Evolutionary conservation across 441 rosid species (phyloP), one percentile per base, ranked within the genome.

Genomic region (Croton setiger): DNA sequence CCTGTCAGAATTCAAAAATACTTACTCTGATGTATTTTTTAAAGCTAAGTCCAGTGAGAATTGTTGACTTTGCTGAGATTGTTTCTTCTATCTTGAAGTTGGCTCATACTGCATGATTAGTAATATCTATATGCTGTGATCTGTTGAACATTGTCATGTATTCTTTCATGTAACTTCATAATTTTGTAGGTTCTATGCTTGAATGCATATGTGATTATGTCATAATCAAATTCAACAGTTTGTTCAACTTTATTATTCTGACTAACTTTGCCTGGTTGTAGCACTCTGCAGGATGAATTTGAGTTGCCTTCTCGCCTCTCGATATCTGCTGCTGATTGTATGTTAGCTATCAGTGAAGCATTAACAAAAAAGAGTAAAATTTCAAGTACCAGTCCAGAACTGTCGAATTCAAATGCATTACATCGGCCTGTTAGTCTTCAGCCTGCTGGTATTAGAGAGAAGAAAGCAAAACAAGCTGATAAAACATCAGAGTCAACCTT

Each of bases 251-350:
- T 31, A 4, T 15, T 17, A 5, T 4, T 12, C 36, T 36, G 21
- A 14, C 18, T 4, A 63, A 10, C 60, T 74, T 76, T 67, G 55
- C 68, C 66, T 62, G 55, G 57, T 71, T 78, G 64, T 78, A 91
- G 98, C 83, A 67, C 74, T 81, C 74, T 83, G 78, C 89, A 84
- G 83, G 91, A 83, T 80, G 92, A 94, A 64, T 81, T 78, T 74
- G 97, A 89, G 86, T 79, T 93, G 76, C 97, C 98, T 5, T 88
- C 95, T 64, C 93, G 97, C 67, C 97, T 93, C 53, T 72, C 97
- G 66, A 69, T 91, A 65, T 79, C 90, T 62, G 98, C 96, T 83
- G 96, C 98, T 66, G 98, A 93, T 80, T 93, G 98, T 71, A 79
- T 86, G 59, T 76, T 93, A 72, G 77, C 97, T 52, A 65, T 93